These are phyloP conservation scores for Botrytis medusae DNA, from an alignment of 2,329 filamentous ascomycete genomes.

Conservation along the genomic window DNA sequence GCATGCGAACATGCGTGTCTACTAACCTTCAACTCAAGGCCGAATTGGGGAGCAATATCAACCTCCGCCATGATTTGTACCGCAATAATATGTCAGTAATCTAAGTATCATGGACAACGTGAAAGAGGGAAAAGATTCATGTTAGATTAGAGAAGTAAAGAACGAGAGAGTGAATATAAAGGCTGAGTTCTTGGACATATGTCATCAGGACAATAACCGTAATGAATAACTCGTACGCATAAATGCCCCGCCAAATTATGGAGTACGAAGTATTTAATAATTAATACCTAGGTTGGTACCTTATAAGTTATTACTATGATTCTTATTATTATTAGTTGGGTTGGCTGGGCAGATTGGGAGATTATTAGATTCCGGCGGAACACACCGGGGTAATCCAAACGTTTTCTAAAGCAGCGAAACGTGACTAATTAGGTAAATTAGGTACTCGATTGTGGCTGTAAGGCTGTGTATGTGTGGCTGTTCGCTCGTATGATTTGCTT, in stretches of 20 bases:
- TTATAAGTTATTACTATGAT: background rate
- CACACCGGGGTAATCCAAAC: background rate
- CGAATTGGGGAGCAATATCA: conserved; percentile 82
- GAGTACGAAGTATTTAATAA: background rate
- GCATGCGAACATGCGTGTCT: conserved; percentile 28
- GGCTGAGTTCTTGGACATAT: conserved; percentile 9
- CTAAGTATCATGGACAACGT: conserved; percentile 29
- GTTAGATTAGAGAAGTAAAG: conserved; percentile 20
- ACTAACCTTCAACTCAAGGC: conserved; percentile 85
- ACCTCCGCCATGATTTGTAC: conserved; percentile 68
- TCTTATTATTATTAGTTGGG: conserved; percentile 1
- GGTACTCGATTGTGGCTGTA: background rate
- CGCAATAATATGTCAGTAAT: conserved; percentile 17
- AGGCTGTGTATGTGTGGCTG: background rate
- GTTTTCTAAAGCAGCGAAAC: conserved; percentile 17
- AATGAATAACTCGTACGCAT: conserved; percentile 18
- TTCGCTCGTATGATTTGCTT: background rate
- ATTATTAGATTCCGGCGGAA: background rate
- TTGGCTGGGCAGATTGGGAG: conserved; percentile 4
- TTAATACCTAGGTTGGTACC: background rate
- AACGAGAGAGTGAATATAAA: conserved; percentile 11
- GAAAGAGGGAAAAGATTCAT: conserved; percentile 26
- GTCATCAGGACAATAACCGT: conserved; percentile 13
- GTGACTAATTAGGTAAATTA: background rate
- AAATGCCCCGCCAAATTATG: conserved; percentile 22